These are phyloP conservation scores for Backusella psychrophila DNA, from an alignment of 192 early-diverging fungal species.

Conservation along the genomic window DNA sequence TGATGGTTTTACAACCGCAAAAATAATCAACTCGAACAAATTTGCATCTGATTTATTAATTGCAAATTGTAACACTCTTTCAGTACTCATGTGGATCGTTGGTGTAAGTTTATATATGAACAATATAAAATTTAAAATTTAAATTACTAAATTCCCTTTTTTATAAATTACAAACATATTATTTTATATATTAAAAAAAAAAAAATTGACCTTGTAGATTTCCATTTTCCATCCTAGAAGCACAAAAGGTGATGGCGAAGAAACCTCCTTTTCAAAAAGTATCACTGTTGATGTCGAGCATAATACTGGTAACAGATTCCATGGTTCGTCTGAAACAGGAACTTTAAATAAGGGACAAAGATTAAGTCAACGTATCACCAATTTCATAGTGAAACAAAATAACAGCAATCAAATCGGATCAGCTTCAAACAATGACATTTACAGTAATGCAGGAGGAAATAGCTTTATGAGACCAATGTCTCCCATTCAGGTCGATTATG, in stretches of 20 bases:
- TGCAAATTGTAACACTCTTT: conserved; percentile 16
- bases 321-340: background rate
- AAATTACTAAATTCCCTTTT: background rate
- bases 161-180: background rate
- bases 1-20: conserved; percentile 26
- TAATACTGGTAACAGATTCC: background rate
- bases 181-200: background rate
- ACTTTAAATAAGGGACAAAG: background rate
- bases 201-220: conserved; percentile 1
- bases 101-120: conserved; percentile 15
- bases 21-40: conserved; percentile 15
- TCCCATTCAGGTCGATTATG: background rate
- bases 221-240: conserved; percentile 19
- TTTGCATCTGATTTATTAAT: conserved; percentile 29
- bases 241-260: background rate
- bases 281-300: background rate
- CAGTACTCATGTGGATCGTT: conserved; percentile 21
- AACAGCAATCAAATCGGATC: background rate
- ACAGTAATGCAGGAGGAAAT: background rate
- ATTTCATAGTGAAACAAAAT: conserved; percentile 6
- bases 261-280: background rate
- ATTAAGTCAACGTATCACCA: conserved; percentile 12
- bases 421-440: background rate
- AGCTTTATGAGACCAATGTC: conserved; percentile 3
- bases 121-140: background rate